Conservation (phyloP, 176 grass and related monocot genomes). For the Carex pumila region DNA sequence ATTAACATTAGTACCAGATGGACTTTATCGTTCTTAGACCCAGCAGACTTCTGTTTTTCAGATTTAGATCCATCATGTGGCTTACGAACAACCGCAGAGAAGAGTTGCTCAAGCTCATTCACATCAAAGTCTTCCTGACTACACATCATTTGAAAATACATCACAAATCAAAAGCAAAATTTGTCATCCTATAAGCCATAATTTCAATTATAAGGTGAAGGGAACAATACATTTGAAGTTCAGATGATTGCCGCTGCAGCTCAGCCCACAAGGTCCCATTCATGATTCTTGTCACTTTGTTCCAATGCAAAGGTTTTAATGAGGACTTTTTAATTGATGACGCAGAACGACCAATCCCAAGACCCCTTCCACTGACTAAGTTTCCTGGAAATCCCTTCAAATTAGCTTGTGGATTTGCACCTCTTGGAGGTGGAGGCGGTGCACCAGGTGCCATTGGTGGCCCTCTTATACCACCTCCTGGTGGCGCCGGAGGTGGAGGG, state of each 20-base stretch:
- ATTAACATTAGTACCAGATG: conserved; percentile 52
- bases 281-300: conserved; percentile 87
- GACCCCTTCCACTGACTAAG: conserved; percentile 55
- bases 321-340: conserved; percentile 43
- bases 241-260: conserved; percentile 66
- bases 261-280: conserved; percentile 93
- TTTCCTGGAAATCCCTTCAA: conserved; percentile 36
- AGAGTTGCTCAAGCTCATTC: conserved; percentile 67
- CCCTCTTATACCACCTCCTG: conserved; percentile 28
- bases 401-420: conserved; percentile 15
- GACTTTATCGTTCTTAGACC: conserved; percentile 78
- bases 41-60: conserved; percentile 59
- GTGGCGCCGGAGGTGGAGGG: conserved; percentile 13
- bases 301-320: conserved; percentile 91
- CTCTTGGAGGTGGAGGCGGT: conserved; percentile 48
- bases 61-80: conserved; percentile 43
- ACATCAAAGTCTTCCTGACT: conserved; percentile 83
- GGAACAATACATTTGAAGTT: conserved; percentile 49
- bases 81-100: conserved; percentile 69
- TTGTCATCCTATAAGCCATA: background rate
- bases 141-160: conserved; percentile 31
- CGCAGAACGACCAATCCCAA: conserved; percentile 38
- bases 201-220: conserved; percentile 1
- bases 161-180: conserved; percentile 18
- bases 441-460: conserved; percentile 37